phyloP scores from a whole-genome alignment of 83 land plant genomes.

The Larix sibirica region DNA sequence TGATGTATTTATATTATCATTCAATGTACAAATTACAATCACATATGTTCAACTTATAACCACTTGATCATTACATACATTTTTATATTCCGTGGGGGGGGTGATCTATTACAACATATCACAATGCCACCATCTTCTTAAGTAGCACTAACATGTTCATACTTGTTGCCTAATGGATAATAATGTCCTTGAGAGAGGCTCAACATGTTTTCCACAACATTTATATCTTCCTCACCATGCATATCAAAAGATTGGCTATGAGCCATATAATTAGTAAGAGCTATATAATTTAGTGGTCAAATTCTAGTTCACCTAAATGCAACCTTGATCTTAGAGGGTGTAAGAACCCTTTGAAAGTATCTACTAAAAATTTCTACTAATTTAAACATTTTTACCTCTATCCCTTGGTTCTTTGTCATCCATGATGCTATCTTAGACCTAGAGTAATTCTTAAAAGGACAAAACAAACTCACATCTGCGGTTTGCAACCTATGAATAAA shows the following conservation, averaged over 20 bases:
- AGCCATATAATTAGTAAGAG: background rate
- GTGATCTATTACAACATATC: too few species aligned
- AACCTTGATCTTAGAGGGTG: background rate
- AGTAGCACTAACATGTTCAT: too few species aligned
- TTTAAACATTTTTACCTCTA: background rate
- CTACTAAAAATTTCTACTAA: background rate
- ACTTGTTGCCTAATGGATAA: too few species aligned
- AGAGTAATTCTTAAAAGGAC: background rate
- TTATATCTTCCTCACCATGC: background rate
- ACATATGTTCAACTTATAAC: too few species aligned
- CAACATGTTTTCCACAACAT: background rate
- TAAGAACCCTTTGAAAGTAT: background rate
- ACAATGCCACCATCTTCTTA: too few species aligned
- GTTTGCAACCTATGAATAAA: background rate
- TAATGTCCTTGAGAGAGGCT: too few species aligned
- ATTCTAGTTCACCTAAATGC: background rate
- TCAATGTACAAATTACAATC: too few species aligned
- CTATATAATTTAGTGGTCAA: background rate
- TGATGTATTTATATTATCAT: too few species aligned
- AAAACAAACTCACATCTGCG: background rate
- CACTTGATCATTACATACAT: too few species aligned
- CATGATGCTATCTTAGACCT: background rate
- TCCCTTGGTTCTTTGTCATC: background rate
- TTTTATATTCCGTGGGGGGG: too few species aligned
- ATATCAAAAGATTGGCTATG: too few species aligned